These are phyloP conservation scores for Nemania sp. DNA, from an alignment of 2,329 filamentous ascomycete genomes.

Conservation along the genomic window DNA sequence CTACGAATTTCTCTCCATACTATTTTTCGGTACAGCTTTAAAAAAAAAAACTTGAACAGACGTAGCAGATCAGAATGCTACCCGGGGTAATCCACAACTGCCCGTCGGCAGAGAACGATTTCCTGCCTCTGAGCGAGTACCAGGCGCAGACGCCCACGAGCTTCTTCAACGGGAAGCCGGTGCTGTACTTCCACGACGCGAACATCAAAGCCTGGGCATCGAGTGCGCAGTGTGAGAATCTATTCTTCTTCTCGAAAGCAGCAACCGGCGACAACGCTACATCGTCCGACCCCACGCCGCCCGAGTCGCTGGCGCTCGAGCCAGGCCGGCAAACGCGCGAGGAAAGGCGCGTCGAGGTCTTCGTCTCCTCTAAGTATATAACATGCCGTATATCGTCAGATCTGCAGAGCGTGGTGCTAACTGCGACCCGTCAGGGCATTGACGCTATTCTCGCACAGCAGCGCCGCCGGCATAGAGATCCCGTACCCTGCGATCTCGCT, in stretches of 20 bases:
- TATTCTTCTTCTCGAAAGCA: slow-evolving; percentile 55
- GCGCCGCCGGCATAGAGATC: slow-evolving; percentile 65
- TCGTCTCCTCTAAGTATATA: slow-evolving; percentile 60
- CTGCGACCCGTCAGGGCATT: slow-evolving; percentile 51
- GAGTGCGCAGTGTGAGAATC: slow-evolving; percentile 54
- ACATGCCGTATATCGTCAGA: slow-evolving; percentile 32
- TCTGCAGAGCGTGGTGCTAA: slow-evolving; percentile 25
- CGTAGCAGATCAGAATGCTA: slow-evolving; percentile 43
- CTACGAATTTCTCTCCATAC: not conserved
- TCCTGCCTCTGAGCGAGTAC: slow-evolving; percentile 68
- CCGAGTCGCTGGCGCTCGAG: slow-evolving; percentile 42
- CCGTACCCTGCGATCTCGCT: slow-evolving; percentile 76
- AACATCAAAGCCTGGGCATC: slow-evolving; percentile 62
- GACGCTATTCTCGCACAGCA: slow-evolving; percentile 63
- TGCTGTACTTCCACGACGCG: slow-evolving; percentile 66
- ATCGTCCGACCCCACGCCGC: slow-evolving; percentile 33
- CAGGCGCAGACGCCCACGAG: slow-evolving; percentile 71
- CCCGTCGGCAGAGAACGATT: slow-evolving; percentile 59
- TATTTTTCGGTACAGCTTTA: too few relatives aligned
- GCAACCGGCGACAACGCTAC: slow-evolving; percentile 42
- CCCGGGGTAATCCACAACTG: slow-evolving; percentile 60
- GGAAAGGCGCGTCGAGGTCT: slow-evolving; percentile 57
- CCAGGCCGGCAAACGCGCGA: slow-evolving; percentile 35
- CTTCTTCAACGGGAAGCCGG: slow-evolving; percentile 71
- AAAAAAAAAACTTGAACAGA: not conserved